phyloP scores from a whole-genome alignment of 805 yeast genomes.

The Torulaspora gathmanii region DNA sequence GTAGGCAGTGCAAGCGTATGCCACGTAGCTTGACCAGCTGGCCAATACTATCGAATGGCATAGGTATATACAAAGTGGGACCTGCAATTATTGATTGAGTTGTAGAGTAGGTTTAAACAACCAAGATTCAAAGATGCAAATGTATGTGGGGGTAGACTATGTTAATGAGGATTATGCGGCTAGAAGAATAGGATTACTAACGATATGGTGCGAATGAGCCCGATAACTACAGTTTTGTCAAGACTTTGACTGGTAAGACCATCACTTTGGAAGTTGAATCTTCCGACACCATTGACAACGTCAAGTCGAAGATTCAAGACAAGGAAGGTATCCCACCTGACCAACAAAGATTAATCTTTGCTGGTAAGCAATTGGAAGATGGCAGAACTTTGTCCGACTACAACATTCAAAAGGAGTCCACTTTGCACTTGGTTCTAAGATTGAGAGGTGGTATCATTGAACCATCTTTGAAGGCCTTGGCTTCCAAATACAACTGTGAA shows the following conservation, averaged over 20 bases:
- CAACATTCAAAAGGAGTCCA: slow-evolving; percentile 99
- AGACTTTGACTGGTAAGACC: slow-evolving; percentile 86
- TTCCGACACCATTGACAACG: slow-evolving; percentile 97
- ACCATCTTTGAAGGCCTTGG: slow-evolving; percentile 98
- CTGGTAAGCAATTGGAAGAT: slow-evolving; percentile 99
- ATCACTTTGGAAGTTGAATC: slow-evolving; percentile 99
- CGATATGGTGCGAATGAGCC: background rate
- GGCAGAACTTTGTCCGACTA: slow-evolving; percentile 98
- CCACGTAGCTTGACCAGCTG: background rate
- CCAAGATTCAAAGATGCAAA: slow-evolving; percentile 43
- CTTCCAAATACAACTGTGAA: slow-evolving; percentile 99
- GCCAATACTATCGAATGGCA: background rate
- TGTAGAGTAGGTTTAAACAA: slow-evolving; percentile 11
- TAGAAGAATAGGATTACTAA: background rate
- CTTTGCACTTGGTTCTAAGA: slow-evolving; percentile 92
- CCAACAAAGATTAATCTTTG: slow-evolving; percentile 98
- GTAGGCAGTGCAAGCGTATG: background rate
- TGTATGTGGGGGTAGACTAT: slow-evolving; percentile 35
- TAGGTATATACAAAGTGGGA: background rate
- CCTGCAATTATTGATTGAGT: background rate
- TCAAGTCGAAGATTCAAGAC: slow-evolving; percentile 97
- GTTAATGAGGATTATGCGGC: background rate
- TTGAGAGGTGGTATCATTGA: slow-evolving; percentile 99
- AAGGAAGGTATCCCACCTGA: slow-evolving; percentile 99
- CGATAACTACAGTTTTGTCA: slow-evolving; percentile 52